Base-by-base conservation (phyloP, 352 stramenopile genomes). In the Globisporangium mamillatum region DNA sequence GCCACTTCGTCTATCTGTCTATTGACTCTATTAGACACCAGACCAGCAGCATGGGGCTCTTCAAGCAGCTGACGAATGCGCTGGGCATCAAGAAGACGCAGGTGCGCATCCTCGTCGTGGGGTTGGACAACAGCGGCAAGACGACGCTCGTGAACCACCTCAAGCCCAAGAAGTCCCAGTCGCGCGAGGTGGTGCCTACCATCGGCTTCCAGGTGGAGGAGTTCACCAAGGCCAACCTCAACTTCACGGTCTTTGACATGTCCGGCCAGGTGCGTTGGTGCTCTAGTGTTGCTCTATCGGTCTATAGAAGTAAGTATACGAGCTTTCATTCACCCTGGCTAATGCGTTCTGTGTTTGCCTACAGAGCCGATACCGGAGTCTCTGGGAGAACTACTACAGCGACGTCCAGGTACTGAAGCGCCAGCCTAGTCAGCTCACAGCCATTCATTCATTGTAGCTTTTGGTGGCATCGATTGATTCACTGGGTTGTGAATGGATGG, bases 91-190 rank as follows among this genome's bases (percentile, higher is more conserved):
- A 48, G 41, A 48, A 48, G 41, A 48, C 41, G 20, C 78, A 92
- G 46, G 89, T 94, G 52, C 84, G 88, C 48, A 97, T 97, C 69
- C 79, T 97, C 16, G 84, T 97, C 18, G 86, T 97, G 1, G 91
- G 89, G 4, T 79, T 97, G 29, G 91, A 97, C 70, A 97, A 97
- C 71, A 95, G 85, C 73, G 90, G 91, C 72, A 97, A 97, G 77
- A 97, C 91, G 58, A 97, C 91, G 41, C 78, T 97, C n/a, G 85
- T 97, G 67, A 95, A 97, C 71, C 86, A 97, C 70, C 79, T 97
- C 64, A 97, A 97, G 69, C 91, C 90, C 38, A 92, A 88, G 64
- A 95, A 97, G 69, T 88, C 77, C n/a, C 84, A 48, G 41, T 48
- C 14, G 41, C 41, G 14, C 14, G 41, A 48, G 16, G 41, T 48